phyloP scores from a whole-genome alignment of 2,329 filamentous ascomycete genomes.

The Geosmithia putterillii region DNA sequence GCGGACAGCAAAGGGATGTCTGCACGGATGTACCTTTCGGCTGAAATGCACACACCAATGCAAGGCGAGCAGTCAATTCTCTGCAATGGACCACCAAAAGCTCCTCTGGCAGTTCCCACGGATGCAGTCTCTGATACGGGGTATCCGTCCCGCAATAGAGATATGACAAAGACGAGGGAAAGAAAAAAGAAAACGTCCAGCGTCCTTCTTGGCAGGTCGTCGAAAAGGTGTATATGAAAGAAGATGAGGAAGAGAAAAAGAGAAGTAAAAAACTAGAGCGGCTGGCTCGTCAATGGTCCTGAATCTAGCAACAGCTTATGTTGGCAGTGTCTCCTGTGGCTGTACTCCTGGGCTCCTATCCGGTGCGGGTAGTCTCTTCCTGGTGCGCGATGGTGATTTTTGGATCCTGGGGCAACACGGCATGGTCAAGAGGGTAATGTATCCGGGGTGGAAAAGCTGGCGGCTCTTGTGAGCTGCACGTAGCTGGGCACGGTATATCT shows the following conservation, averaged over 20 bases:
- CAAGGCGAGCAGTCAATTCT: not conserved
- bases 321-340: not conserved
- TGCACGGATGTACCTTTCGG: not conserved
- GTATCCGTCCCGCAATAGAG: not conserved
- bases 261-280: not conserved
- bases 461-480: not conserved
- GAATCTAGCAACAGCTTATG: not conserved
- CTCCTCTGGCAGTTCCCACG: not conserved
- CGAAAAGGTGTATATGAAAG: not conserved
- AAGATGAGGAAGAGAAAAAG: not conserved
- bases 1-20: not conserved
- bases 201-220: not conserved
- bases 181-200: not conserved
- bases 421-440: conserved; percentile 7
- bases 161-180: not conserved
- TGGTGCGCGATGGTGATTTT: conserved; percentile 1
- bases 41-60: not conserved
- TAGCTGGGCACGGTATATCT: not conserved
- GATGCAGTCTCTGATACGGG: not conserved
- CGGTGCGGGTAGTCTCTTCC: conserved; percentile 1
- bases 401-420: conserved; percentile 4
- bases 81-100: not conserved
- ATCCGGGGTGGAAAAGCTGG: not conserved
- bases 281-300: not conserved
- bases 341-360: not conserved